Evolutionary conservation across 192 early-diverging fungal genomes (phyloP), one percentile per base, ranked within the genome.

Genomic region (Coemansia sp.): DNA sequence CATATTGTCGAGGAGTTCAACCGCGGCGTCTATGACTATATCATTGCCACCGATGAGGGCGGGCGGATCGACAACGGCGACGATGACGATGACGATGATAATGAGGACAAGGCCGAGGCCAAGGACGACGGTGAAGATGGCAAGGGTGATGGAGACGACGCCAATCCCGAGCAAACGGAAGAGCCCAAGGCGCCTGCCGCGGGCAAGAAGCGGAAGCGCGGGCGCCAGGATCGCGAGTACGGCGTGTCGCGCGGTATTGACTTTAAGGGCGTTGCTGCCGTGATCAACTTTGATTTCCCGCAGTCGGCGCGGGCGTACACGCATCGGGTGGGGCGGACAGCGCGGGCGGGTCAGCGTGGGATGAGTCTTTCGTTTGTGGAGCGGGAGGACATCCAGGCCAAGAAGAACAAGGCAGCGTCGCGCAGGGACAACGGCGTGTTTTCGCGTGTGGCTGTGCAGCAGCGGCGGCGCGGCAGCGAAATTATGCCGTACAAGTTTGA

Each of bases 231-330:
- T 63, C 78, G 80, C 29, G 94, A 96, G 58, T 96, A 96, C 60
- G 95, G 95, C 18, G 90, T 96, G 16, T 86, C 94, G 7, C 87
- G 96, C 31, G 96, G 96, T 20, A 85, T 99, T 28, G 96, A 99
- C 65, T 99, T 99, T 65, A 80, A 90, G 31, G 83, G 85, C 54
- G 96, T 96, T 1, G 78, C 84, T 4, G 81, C 89, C 6, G 96
- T 99, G 27, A 85, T 99, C 73, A 99, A 99, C 71, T 96, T 96
- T 80, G 96, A 99, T 56, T 86, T 99, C 54, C 96, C 96, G 29
- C 67, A 50, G 1, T 85, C 90, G 0, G 81, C 87, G 16, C 79
- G 85, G 38, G 77, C 91, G 5, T 99, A 96, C 57, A 87, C 83
- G 44, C 93, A 99, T 76, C 87, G 96, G 13, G 84, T 95, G 6